Conservation (phyloP, 2,329 filamentous ascomycete species). For the Orbilia brochopaga region DNA sequence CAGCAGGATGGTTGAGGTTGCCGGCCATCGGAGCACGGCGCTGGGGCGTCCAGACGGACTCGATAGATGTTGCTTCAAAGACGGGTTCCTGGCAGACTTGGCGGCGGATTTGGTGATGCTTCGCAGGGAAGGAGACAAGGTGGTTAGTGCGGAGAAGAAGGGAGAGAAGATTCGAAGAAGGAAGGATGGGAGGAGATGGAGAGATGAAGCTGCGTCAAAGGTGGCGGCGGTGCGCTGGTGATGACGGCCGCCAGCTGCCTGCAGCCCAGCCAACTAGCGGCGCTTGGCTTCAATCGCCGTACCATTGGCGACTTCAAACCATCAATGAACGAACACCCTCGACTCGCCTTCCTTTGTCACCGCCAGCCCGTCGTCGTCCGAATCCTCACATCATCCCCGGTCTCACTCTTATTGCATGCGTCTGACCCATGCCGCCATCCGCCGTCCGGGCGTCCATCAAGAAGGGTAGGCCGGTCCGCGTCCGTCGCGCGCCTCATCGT, state of each 20-base stretch:
- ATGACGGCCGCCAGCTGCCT: neutral
- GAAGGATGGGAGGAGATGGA: neutral
- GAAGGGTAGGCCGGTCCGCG: too few species aligned
- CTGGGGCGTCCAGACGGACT: neutral
- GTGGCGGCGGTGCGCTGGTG: neutral
- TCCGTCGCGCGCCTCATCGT: too few species aligned
- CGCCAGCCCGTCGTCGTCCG: neutral
- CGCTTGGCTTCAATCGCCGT: too few species aligned
- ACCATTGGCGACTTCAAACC: neutral
- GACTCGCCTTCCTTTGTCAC: neutral
- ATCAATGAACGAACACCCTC: too few species aligned
- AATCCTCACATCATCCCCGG: neutral
- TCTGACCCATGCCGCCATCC: too few species aligned
- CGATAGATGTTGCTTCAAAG: neutral
- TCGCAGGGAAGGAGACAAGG: neutral
- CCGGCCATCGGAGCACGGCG: slow-evolving; percentile 31
- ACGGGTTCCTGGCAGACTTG: neutral
- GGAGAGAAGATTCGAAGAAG: neutral
- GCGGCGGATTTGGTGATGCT: neutral
- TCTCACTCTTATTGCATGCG: neutral
- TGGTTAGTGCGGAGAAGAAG: neutral
- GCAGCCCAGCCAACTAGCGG: too few species aligned
- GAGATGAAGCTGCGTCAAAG: neutral
- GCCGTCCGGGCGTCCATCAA: too few species aligned
- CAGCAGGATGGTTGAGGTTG: slow-evolving; percentile 23